Conservation (phyloP, 345 rosid species). For the Citropsis articulata region DNA sequence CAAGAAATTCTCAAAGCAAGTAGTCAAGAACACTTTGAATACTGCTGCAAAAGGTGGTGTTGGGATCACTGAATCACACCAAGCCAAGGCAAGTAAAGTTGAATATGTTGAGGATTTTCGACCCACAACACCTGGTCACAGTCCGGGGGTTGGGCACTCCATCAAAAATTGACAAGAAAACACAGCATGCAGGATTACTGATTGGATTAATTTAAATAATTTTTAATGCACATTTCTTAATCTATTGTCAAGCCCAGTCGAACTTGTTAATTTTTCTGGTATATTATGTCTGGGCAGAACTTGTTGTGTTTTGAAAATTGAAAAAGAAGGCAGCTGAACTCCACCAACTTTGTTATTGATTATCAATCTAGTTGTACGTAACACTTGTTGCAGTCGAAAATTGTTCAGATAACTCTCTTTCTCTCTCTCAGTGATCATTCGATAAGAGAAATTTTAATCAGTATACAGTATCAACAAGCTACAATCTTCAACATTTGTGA, state of each 20-base stretch:
- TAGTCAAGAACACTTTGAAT: background rate
- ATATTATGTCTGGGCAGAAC: background rate
- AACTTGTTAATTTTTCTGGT: background rate
- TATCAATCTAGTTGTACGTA: background rate
- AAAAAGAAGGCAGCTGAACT: no score
- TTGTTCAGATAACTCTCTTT: background rate
- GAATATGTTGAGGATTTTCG: slow-evolving; percentile 38
- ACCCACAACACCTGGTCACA: slow-evolving; percentile 45
- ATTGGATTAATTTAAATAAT: slow-evolving; percentile 10
- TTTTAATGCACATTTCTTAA: slow-evolving; percentile 9
- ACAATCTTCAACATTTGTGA: background rate
- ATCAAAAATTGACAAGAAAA: slow-evolving; percentile 14
- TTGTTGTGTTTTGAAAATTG: no score
- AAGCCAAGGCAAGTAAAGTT: slow-evolving; percentile 19
- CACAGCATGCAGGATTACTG: background rate
- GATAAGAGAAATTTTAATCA: no score
- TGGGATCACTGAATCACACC: background rate
- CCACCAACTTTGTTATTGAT: no score
- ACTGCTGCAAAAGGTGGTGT: slow-evolving; percentile 1
- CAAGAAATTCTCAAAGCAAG: slow-evolving; percentile 15
- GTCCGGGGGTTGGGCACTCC: slow-evolving; percentile 52
- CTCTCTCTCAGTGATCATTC: background rate
- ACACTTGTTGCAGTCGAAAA: background rate
- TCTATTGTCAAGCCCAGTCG: background rate
- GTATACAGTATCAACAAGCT: background rate